Percentiles rank a stretch among this genome's conserved stretches.
Conservation (phyloP, 2,329 filamentous ascomycete species). For the Alternaria dauci region DNA sequence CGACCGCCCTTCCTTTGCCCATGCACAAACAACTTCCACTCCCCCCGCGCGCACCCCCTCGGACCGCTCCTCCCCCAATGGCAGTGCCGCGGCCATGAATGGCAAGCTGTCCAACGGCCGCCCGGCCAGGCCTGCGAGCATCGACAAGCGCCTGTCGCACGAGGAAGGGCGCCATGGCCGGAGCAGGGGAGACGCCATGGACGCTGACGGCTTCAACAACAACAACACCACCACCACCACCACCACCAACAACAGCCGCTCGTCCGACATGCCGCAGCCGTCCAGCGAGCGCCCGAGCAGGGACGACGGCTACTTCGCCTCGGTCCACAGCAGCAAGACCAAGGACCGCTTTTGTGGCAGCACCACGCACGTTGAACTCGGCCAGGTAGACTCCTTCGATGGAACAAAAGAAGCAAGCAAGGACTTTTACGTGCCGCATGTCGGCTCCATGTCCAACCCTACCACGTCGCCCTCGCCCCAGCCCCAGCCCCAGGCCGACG, state of each 20-base stretch:
- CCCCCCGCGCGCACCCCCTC: conserved; percentile 37
- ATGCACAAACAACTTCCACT: conserved; percentile 47
- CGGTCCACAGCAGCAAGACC: conserved; percentile 46
- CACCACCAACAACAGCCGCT: conserved; percentile 25
- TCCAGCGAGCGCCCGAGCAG: conserved; percentile 41
- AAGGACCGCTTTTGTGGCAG: conserved; percentile 41
- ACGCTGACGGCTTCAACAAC: conserved; percentile 30
- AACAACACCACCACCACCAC: no score
- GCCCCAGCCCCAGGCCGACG: conserved; percentile 23
- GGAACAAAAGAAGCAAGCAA: conserved; percentile 42
- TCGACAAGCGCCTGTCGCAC: conserved; percentile 50
- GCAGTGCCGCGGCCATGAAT: conserved; percentile 40
- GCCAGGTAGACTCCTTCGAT: conserved; percentile 35
- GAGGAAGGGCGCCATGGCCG: conserved; percentile 34
- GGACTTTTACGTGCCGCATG: conserved; percentile 34
- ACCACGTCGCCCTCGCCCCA: conserved; percentile 19
- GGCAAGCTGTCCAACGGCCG: conserved; percentile 48
- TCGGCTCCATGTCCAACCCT: conserved; percentile 27
- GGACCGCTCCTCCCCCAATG: conserved; percentile 43
- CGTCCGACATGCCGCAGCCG: conserved; percentile 34
- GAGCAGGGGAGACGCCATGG: conserved; percentile 27
- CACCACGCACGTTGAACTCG: conserved; percentile 51
- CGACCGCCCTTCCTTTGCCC: conserved; percentile 39
- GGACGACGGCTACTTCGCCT: conserved; percentile 59
- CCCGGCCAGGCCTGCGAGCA: conserved; percentile 42